Conservation (phyloP, 768 basidiomycete genomes). For the Guyanaporus albipodus region DNA sequence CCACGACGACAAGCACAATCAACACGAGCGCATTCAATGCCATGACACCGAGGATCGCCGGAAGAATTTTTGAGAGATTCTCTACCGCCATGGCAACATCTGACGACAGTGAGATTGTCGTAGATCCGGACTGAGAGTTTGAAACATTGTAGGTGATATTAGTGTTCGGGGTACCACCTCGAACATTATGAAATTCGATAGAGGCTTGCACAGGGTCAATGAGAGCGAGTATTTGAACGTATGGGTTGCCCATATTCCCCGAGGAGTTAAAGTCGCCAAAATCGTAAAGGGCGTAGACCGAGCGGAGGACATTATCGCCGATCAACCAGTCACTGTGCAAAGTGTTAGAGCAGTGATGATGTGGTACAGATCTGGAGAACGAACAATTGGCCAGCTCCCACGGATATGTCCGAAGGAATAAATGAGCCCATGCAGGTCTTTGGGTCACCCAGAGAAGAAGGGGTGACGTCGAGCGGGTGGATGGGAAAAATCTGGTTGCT, state of each 20-base stretch:
- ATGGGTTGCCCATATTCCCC: conserved; percentile 69
- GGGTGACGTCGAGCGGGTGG: conserved; percentile 74
- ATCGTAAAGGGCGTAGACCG: conserved; percentile 79
- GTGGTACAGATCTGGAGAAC: conserved; percentile 23
- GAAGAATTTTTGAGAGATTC: conserved; percentile 61
- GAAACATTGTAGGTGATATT: conserved; percentile 66
- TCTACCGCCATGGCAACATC: conserved; percentile 57
- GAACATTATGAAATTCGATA: conserved; percentile 58
- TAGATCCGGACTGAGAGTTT: conserved; percentile 40
- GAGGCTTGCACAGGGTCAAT: conserved; percentile 69
- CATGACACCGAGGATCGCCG: conserved; percentile 70
- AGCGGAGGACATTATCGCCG: conserved; percentile 81
- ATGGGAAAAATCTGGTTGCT: conserved; percentile 75
- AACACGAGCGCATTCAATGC: conserved; percentile 75
- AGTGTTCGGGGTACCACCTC: conserved; percentile 59
- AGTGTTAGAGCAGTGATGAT: conserved; percentile 3
- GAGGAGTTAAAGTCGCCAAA: conserved; percentile 72
- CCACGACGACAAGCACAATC: conserved; percentile 51
- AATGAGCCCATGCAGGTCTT: conserved; percentile 70
- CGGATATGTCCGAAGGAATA: conserved; percentile 55
- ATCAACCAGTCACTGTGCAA: conserved; percentile 69
- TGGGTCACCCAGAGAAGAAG: conserved; percentile 41
- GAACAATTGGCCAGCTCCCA: conserved; percentile 66
- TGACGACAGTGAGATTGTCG: conserved; percentile 51
- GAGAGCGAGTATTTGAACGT: conserved; percentile 69